Base-by-base conservation (phyloP, 164 flowering plant genomes). In the Stephania cephalantha region DNA sequence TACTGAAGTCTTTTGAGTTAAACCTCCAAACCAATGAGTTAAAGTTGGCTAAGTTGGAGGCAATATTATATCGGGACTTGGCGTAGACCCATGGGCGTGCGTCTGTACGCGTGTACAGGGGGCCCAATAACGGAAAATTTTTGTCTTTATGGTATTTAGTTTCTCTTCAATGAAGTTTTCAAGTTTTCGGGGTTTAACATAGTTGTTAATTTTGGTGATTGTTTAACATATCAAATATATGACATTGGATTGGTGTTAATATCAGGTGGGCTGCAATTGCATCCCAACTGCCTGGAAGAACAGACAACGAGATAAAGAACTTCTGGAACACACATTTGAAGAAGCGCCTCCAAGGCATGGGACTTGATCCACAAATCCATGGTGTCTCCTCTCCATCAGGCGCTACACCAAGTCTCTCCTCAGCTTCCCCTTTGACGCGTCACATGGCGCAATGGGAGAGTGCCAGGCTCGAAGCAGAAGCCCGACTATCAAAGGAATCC, bases 391-490 rank as follows among this genome's bases (percentile, higher is more conserved):
- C 73, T 10, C 31, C 81, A 18, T 65, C 74, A 6, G 67, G 75
- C 31, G 30, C 66, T 17, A 70, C 52, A n/a, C 9, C 63, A 3
- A 18, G 45, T 18, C 31, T 76, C 11, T 55, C 78, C 2, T n/a
- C 80, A 9, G 42, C 42, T 35, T 50, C 74, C 6, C 82, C 88
- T 7, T 82, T 89, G 9, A 88, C 91, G 3, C 91, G 96, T 50
- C 98, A 95, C 89, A 90, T 88, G 94, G 89, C 98, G 0, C 99
- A 95, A 67, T 95, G 99, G 99, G 99, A 95, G 84, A 93, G 90
- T 65, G 99, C 97, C 2, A 84, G 97, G 87, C 94, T 93, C 1
- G 96, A 95, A 77, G 99, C 99, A 0, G 98, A 93, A 83, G 95
- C 93, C 18, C 85, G 99, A 42, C 93, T 93, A 6, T 93, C 98